Evolutionary conservation across 2,329 filamentous ascomycete genomes (phyloP).

Genomic region (Penicillium sp.): DNA sequence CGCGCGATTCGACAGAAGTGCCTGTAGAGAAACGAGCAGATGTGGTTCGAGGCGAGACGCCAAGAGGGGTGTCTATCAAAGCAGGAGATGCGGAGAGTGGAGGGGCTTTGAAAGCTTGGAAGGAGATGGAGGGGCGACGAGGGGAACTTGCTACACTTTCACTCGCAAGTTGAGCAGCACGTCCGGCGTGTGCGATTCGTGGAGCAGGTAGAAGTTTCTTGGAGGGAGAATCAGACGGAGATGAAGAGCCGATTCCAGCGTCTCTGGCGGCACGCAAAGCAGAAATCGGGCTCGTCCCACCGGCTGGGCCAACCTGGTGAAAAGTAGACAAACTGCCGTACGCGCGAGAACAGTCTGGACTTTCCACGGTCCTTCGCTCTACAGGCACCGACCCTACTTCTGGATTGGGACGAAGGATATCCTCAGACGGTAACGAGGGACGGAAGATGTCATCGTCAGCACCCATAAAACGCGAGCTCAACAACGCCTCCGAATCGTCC

Average conservation of each 20-base stretch:
- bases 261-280: slow-evolving; percentile 72
- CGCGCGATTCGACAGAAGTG: slow-evolving; percentile 42
- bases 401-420: slow-evolving; percentile 33
- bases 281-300: slow-evolving; percentile 84
- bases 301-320: slow-evolving; percentile 70
- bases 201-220: slow-evolving; percentile 49
- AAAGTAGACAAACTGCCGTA: slow-evolving; percentile 92
- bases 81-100: slow-evolving; percentile 87
- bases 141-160: slow-evolving; percentile 49
- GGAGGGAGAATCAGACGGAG: slow-evolving; percentile 53
- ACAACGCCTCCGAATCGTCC: slow-evolving; percentile 83
- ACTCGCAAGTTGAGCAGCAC: slow-evolving; percentile 43
- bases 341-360: slow-evolving; percentile 69
- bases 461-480: slow-evolving; percentile 93
- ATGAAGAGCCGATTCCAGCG: slow-evolving; percentile 49
- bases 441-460: slow-evolving; percentile 85
- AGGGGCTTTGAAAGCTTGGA: slow-evolving; percentile 94
- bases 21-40: slow-evolving; percentile 42
- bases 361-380: slow-evolving; percentile 52
- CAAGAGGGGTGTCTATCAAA: slow-evolving; percentile 50
- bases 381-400: slow-evolving; percentile 77
- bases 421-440: slow-evolving; percentile 68
- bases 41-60: slow-evolving; percentile 56
- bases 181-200: slow-evolving; percentile 34
- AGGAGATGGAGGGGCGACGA: slow-evolving; percentile 80